Base-by-base conservation (phyloP, 257 asterid genomes). In the Paraleonurus japonicus region DNA sequence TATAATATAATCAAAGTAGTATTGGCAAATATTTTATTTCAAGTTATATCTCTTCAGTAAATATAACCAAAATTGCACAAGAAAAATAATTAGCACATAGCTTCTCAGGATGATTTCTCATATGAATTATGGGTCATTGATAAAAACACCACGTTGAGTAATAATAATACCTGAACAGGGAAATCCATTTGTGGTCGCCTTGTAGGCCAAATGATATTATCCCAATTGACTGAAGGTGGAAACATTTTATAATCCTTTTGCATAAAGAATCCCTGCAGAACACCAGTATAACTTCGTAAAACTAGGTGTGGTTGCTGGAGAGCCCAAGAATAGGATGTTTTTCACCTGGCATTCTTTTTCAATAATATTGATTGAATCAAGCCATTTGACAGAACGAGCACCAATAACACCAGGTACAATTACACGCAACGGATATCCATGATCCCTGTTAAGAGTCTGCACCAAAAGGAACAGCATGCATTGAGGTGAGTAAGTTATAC, bases 351-450 rank as follows among this genome's bases (percentile, higher is more conserved):
- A 91, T 84, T 91, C 99, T 67, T 88, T 85, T 32, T 87, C 92
- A 75, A 82, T 74, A 74, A 95, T 83, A 80, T 85, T 89, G 78
- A 95, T 92, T 72, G 88, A 88, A 67, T 95, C 97, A 17, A 95
- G 92, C 99, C 99, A 95, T 78, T 95, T 95, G 69, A 94, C 98
- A 47, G 99, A 95, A 48, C 99, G 96, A 70, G 98, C 99, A 80
- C 99, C 99, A 60, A 95, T 92, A 71, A 94, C 96, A 78, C 99
- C 99, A 48, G 99, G 98, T 71, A 94, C 99, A 78, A 94, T 83
- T 76, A 89, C 98, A 30, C 99, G 98, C 83, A 95, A 69, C 0
- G 99, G 99, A 81, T 85, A 95, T 65, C 98, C 99, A 73, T 95
- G 99, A 85, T 95, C 99, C 89, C 99, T 87, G 84, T 88, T 89